A percentile compares a stretch with the other conserved stretches of the same genome.
These are phyloP conservation scores for Nidula niveotomentosa DNA, from an alignment of 1,284 basidiomycete genomes.

Conservation along the genomic window DNA sequence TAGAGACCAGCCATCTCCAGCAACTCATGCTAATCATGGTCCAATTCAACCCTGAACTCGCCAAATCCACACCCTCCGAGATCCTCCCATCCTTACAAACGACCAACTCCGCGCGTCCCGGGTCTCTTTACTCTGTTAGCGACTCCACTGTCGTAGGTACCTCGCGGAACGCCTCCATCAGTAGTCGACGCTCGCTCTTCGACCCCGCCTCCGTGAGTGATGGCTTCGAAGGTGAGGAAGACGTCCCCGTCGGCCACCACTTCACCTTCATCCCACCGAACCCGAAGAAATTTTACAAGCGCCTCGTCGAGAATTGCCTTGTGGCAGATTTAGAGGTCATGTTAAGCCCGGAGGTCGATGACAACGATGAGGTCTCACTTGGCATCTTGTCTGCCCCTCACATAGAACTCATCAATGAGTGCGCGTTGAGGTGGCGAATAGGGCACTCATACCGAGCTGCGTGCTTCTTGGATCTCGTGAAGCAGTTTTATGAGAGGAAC, in stretches of 20 bases:
- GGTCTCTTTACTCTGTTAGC: conserved; percentile 45
- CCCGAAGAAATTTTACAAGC: conserved; percentile 82
- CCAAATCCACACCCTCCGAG: conserved; percentile 72
- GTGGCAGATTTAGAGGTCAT: conserved; percentile 88
- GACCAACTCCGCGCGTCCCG: conserved; percentile 46
- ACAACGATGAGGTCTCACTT: conserved; percentile 95
- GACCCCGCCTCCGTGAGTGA: conserved; percentile 22
- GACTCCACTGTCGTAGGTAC: conserved; percentile 29
- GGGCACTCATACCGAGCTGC: conserved; percentile 76
- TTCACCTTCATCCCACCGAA: conserved; percentile 93
- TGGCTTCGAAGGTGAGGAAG: conserved; percentile 62
- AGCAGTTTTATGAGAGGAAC: conserved; percentile 85
- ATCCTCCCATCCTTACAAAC: conserved; percentile 38
- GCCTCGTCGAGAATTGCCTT: conserved; percentile 84
- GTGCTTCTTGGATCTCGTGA: conserved; percentile 87
- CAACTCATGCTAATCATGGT: conserved; percentile 91
- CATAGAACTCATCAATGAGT: conserved; percentile 84
- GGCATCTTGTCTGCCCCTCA: conserved; percentile 88
- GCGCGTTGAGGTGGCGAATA: conserved; percentile 89
- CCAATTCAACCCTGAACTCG: conserved; percentile 84
- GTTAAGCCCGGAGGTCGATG: conserved; percentile 83
- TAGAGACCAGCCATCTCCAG: conserved; percentile 85
- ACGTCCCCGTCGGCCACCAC: conserved; percentile 65
- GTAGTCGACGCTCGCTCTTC: conserved; percentile 63
- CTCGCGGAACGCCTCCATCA: conserved; percentile 58